Conservation (phyloP, 2,329 filamentous ascomycete genomes). For the Rutstroemia sydowiana region DNA sequence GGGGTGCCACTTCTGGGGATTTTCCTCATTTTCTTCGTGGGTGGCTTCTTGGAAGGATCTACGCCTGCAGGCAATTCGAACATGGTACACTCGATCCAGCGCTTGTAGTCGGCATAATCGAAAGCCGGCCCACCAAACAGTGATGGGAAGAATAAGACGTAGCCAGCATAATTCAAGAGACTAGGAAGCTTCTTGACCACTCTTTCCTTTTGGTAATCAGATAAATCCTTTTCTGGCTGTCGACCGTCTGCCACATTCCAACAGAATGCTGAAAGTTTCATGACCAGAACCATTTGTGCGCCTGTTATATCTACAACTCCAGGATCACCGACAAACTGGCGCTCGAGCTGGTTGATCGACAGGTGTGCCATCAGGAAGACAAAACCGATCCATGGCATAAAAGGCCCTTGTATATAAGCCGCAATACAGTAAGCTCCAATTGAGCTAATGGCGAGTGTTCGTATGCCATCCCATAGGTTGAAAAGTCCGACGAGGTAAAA, state of each 20-base stretch:
- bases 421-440: conserved; percentile 77
- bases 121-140: conserved; percentile 87
- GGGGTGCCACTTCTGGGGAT: conserved; percentile 88
- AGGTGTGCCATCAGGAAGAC: conserved; percentile 92
- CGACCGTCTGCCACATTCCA: conserved; percentile 97
- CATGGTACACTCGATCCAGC: conserved; percentile 91
- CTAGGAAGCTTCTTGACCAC: conserved; percentile 67
- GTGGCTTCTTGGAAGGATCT: conserved; percentile 79
- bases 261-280: conserved; percentile 95
- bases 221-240: conserved; percentile 70
- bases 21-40: conserved; percentile 80
- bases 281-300: conserved; percentile 95
- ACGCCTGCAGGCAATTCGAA: conserved; percentile 76
- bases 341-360: conserved; percentile 79
- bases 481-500: conserved; percentile 95
- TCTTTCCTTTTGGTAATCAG: conserved; percentile 77
- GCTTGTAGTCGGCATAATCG: conserved; percentile 86
- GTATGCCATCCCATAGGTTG: conserved; percentile 79
- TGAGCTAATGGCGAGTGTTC: conserved; percentile 72
- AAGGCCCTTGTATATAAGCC: conserved; percentile 72
- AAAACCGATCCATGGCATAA: conserved; percentile 98
- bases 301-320: conserved; percentile 78
- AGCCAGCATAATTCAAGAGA: conserved; percentile 77
- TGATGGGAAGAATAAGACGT: conserved; percentile 91
- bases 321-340: conserved; percentile 63